A percentile compares a stretch with the other conserved stretches of the same genome.
These are phyloP conservation scores for Hymenoscyphus scutula DNA, from an alignment of 2,329 filamentous ascomycete genomes.

Conservation along the genomic window DNA sequence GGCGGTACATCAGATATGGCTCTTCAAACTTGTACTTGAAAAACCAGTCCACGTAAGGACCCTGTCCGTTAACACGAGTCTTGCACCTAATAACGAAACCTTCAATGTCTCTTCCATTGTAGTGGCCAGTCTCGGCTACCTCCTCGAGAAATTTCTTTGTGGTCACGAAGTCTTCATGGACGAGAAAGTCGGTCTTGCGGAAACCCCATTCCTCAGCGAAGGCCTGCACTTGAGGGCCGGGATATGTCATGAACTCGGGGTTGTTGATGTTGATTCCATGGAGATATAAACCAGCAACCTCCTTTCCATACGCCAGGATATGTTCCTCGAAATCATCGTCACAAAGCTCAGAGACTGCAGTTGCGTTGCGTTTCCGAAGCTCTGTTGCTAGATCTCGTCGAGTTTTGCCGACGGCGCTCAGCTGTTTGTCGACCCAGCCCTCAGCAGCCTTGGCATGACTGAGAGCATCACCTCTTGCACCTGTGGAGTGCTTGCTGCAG, in stretches of 20 bases:
- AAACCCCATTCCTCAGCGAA: slow-evolving; percentile 96
- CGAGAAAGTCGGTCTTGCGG: slow-evolving; percentile 77
- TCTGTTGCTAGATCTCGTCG: slow-evolving; percentile 74
- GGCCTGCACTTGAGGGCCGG: slow-evolving; percentile 75
- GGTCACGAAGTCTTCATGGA: slow-evolving; percentile 69
- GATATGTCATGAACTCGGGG: slow-evolving; percentile 86
- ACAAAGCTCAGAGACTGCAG: slow-evolving; percentile 92
- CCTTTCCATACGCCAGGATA: slow-evolving; percentile 81
- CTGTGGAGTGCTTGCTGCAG: slow-evolving; percentile 99
- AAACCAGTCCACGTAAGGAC: slow-evolving; percentile 86
- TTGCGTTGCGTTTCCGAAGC: slow-evolving; percentile 79
- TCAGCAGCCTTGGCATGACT: slow-evolving; percentile 88
- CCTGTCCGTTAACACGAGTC: slow-evolving; percentile 47
- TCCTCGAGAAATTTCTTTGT: slow-evolving; percentile 80
- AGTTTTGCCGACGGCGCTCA: slow-evolving; percentile 73
- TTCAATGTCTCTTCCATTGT: slow-evolving; percentile 89
- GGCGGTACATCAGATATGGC: slow-evolving; percentile 96
- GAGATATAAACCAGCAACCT: slow-evolving; percentile 85
- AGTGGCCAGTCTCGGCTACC: slow-evolving; percentile 83
- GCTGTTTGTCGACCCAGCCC: slow-evolving; percentile 75
- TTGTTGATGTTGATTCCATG: slow-evolving; percentile 95
- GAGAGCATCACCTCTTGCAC: slow-evolving; percentile 61
- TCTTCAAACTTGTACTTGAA: slow-evolving; percentile 99
- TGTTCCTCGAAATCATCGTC: slow-evolving; percentile 97
- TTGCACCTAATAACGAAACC: slow-evolving; percentile 95